Conservation (phyloP, 257 asterid species). For the Paraleonurus japonicus region DNA sequence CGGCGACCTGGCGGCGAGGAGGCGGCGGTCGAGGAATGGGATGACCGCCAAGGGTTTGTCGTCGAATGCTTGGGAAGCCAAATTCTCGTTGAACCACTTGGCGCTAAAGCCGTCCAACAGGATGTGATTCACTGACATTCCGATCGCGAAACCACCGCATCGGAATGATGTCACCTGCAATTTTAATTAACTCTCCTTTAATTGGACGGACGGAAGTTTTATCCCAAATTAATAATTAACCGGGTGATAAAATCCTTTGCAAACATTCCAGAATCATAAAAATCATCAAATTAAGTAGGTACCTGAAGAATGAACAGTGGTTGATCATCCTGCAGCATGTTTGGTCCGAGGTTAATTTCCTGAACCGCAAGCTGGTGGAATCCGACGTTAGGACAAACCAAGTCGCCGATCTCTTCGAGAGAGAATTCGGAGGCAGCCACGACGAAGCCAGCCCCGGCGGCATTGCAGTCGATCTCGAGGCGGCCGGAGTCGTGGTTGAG, state of each 20-base stretch:
- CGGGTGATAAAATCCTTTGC: too few relatives aligned
- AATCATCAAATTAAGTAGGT: too few relatives aligned
- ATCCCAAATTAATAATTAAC: too few relatives aligned
- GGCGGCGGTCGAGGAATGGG: conserved; percentile 39
- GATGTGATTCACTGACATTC: conserved; percentile 46
- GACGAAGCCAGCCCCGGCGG: conserved; percentile 51
- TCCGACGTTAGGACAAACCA: conserved; percentile 54
- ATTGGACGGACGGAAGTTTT: too few relatives aligned
- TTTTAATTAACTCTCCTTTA: too few relatives aligned
- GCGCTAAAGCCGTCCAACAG: conserved; percentile 54
- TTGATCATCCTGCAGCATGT: too few relatives aligned
- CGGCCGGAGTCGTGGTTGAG: conserved; percentile 37
- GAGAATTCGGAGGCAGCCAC: conserved; percentile 51
- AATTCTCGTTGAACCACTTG: conserved; percentile 45
- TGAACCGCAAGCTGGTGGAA: conserved; percentile 49
- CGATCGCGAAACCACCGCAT: conserved; percentile 68
- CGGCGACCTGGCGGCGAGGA: conserved; percentile 38
- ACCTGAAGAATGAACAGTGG: conserved; percentile 60
- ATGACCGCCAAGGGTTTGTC: conserved; percentile 26
- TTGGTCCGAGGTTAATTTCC: too few relatives aligned
- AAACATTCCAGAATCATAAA: too few relatives aligned
- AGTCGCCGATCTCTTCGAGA: conserved; percentile 47
- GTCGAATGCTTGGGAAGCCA: conserved; percentile 60
- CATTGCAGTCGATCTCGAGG: conserved; percentile 53
- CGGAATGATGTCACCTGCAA: conserved; percentile 71